Base-by-base conservation (phyloP, 2,329 filamentous ascomycete species). In the Raffaelea albimanens region DNA sequence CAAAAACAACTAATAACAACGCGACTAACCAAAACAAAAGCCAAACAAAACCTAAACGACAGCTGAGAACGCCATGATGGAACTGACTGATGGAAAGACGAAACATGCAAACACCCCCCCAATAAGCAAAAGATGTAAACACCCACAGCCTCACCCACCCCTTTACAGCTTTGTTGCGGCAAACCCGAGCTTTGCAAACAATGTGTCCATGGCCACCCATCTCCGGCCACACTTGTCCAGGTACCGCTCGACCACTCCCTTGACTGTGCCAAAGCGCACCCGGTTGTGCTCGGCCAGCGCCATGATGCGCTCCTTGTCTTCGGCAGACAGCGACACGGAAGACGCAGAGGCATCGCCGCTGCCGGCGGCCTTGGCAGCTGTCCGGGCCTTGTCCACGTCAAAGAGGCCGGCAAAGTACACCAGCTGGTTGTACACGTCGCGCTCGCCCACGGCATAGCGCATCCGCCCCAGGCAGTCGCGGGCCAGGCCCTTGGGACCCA, bases 371-470 rank as follows among this genome's bases (percentile, higher is more conserved):
- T 68, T 72, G 38, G 19, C 47, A 4, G 38, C 47, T 41, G 58
- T 59, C 54, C 79, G 78, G 14, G 85, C 85, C 67, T 87, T 88
- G 52, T 97, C 90, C 3, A 94, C 85, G 64, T 98, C 90, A 72
- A 89, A 98, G 47, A 97, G 67, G 43, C 76, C 76, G 25, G 85
- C 78, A 62, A 90, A 85, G 68, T 95, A 98, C 47, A 97, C 69
- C 38, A 98, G 73, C 67, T 98, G 93, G 64, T 95, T 97, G 69
- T 96, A 97, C 50, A 97, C 76, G 58, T 85, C 83, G 67, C 93
- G 91, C 68, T 97, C 93, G 1, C 78, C 75, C 59, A 87, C 84
- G 67, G 94, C 89, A 62, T 90, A 96, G 20, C 78, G 71, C 90
- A 98, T 97, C 44, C 80, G 80, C 19, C 93, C 93, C 4, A 82